phyloP scores from a whole-genome alignment of 768 basidiomycete genomes.

The Psilocybe azurescens region DNA sequence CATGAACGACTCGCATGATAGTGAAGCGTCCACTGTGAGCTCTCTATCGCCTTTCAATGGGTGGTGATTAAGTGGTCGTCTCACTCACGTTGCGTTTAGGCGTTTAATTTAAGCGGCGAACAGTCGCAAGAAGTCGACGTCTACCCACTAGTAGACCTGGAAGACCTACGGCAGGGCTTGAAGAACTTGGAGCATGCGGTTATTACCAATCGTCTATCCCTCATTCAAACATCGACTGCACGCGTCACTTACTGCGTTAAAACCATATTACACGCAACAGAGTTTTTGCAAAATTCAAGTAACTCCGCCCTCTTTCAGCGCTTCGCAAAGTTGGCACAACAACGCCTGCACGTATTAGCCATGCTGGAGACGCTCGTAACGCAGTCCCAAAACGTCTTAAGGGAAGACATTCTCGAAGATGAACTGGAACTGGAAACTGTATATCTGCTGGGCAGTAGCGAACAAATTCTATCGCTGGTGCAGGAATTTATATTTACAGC shows the following conservation, averaged over 20 bases:
- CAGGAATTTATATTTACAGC: neutral
- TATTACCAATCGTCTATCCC: neutral
- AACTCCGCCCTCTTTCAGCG: neutral
- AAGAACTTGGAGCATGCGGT: neutral
- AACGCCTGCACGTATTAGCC: neutral
- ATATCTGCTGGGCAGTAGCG: neutral
- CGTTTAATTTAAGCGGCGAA: neutral
- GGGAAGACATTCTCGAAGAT: neutral
- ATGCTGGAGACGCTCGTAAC: neutral
- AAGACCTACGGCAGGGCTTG: neutral
- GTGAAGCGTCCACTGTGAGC: neutral
- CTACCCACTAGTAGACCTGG: neutral
- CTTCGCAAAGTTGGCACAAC: neutral
- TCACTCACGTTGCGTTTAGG: neutral
- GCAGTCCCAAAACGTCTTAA: neutral
- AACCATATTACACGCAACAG: neutral
- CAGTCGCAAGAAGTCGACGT: neutral
- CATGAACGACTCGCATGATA: neutral
- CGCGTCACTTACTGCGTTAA: neutral
- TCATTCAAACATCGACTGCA: neutral
- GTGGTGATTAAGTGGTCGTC: no score
- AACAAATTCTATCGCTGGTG: neutral
- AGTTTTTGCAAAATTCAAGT: neutral
- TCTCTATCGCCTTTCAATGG: neutral
- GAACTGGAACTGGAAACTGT: neutral